Percentiles rank a stretch among this genome's conserved stretches.
phyloP scores from a whole-genome alignment of 495 filamentous ascomycete species.

The Bathelium albidoporum region DNA sequence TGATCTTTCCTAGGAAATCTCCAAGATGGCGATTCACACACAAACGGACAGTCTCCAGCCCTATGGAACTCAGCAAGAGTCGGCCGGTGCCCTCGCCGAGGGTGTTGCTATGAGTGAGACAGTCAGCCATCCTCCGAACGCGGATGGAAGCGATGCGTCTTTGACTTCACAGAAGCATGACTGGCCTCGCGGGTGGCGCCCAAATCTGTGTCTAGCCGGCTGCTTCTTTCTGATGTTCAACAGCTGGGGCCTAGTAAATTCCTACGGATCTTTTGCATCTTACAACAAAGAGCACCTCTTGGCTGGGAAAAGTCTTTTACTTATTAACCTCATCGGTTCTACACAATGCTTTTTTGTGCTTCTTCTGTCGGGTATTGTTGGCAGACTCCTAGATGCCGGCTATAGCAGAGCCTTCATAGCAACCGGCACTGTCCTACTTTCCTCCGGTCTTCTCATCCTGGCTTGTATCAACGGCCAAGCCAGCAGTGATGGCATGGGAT shows the following conservation, averaged over 20 bases:
- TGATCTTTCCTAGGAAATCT: too few species aligned
- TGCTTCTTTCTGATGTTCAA: conserved; percentile 39
- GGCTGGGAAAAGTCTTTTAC: conserved; percentile 18
- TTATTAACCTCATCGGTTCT: conserved; percentile 33
- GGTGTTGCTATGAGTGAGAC: not conserved
- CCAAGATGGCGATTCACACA: not conserved
- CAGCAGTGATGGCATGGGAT: not conserved
- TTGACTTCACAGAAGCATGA: conserved; percentile 14
- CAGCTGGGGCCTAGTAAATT: conserved; percentile 32
- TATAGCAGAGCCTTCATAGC: conserved; percentile 23
- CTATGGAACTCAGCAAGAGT: not conserved
- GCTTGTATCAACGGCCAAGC: conserved; percentile 21
- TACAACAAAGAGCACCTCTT: conserved; percentile 32
- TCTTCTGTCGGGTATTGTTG: conserved; percentile 28
- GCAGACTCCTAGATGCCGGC: conserved; percentile 34
- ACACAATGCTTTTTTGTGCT: conserved; percentile 31
- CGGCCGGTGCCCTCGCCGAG: not conserved
- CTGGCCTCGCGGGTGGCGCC: conserved; percentile 32
- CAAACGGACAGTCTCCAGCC: not conserved
- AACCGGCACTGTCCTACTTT: conserved; percentile 26
- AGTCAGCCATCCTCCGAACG: not conserved
- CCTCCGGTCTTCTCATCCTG: conserved; percentile 30
- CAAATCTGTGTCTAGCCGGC: conserved; percentile 29
- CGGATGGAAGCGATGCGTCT: not conserved
- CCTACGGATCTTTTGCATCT: conserved; percentile 34